Evolutionary conservation across 345 rosid genomes (phyloP).

Genomic region (Erysimum cheiranthoides): DNA sequence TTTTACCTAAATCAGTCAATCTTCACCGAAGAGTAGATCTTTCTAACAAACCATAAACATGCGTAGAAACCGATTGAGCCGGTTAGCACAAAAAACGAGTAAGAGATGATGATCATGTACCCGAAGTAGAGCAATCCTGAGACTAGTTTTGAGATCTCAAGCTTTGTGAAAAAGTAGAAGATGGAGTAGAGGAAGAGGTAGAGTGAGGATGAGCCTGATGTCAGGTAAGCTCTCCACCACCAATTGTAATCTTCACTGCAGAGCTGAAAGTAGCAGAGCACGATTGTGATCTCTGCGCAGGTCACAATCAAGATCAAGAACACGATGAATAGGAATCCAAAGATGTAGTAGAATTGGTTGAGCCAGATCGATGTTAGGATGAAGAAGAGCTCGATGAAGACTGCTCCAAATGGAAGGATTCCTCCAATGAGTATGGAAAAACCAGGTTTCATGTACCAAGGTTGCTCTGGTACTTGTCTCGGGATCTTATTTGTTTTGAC

Average conservation of each 20-base stretch:
- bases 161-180: conserved; percentile 92
- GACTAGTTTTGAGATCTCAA: conserved; percentile 86
- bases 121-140: conserved; percentile 89
- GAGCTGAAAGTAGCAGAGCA: conserved; percentile 93
- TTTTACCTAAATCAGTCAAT: conserved; percentile 59
- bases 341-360: conserved; percentile 97
- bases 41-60: conserved; percentile 92
- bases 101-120: conserved; percentile 82
- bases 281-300: conserved; percentile 89
- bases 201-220: conserved; percentile 87
- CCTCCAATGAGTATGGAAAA: conserved; percentile 93
- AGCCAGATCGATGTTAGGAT: conserved; percentile 93
- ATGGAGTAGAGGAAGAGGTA: conserved; percentile 92
- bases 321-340: conserved; percentile 95
- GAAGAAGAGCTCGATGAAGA: conserved; percentile 95
- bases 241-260: conserved; percentile 94
- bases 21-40: conserved; percentile 91
- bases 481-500: conserved; percentile 96
- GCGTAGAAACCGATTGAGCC: conserved; percentile 92
- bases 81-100: conserved; percentile 85
- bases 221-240: conserved; percentile 98
- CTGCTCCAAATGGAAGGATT: conserved; percentile 93
- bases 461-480: conserved; percentile 88
- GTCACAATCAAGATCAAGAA: conserved; percentile 81
- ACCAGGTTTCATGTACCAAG: conserved; percentile 90